Evolutionary conservation across 805 yeast species (phyloP).

Genomic region (Naumovozyma dairenensis): DNA sequence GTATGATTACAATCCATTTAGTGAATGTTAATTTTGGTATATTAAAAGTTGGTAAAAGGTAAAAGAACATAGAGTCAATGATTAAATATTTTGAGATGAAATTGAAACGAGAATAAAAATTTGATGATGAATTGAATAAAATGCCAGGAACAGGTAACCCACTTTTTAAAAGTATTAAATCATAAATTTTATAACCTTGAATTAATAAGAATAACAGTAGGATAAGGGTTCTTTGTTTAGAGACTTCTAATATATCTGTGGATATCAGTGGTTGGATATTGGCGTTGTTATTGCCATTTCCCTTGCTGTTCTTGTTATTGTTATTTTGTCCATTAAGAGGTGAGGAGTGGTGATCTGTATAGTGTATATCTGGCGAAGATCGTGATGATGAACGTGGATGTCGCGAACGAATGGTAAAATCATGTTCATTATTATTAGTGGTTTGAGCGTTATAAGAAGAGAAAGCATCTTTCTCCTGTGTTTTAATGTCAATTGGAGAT

Average conservation of each 20-base stretch:
- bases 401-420: too few species aligned
- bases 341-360: background rate
- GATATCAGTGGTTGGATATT: constrained; percentile 45
- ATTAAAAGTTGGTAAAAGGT: constrained; percentile 61
- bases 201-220: constrained; percentile 58
- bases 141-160: constrained; percentile 28
- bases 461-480: too few species aligned
- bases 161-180: constrained; percentile 49
- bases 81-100: constrained; percentile 63
- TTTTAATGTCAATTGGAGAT: too few species aligned
- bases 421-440: too few species aligned
- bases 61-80: constrained; percentile 62
- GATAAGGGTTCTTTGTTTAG: constrained; percentile 63
- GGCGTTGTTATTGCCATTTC: background rate
- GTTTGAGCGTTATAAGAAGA: too few species aligned
- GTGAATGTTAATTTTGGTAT: constrained; percentile 66
- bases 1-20: constrained; percentile 42
- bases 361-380: background rate
- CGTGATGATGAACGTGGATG: background rate
- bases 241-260: constrained; percentile 52
- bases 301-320: background rate
- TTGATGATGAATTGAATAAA: constrained; percentile 35
- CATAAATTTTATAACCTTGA: constrained; percentile 83
- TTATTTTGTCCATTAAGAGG: background rate
- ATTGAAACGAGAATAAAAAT: too few species aligned